Base-by-base conservation (phyloP, 176 grass and related monocot genomes). In the Carex myosuroides region DNA sequence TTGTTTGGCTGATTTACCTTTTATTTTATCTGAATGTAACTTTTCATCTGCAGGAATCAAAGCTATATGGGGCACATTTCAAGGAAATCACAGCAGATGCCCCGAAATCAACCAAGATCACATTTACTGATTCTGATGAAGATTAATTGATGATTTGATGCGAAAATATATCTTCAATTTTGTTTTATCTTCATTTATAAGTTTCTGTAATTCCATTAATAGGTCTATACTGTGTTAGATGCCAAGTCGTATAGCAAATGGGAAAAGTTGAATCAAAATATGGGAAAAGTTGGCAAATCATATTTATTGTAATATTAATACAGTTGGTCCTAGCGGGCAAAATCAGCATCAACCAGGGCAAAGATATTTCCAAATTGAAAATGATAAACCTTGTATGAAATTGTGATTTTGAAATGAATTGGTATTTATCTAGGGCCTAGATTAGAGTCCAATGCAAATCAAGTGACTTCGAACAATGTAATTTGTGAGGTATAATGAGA, bases 31-130 rank as follows among this genome's bases (percentile, higher is more conserved):
- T 17, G 21, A 54, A 75, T 69, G 5, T 29, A 48, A 83, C 50
- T 3, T 16, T 81, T 63, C 8, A 83, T 76, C 65, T 86, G 39
- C 85, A 94, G 92, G 95, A 97, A 89, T 97, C 95, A 9, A 92
- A 97, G 81, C 14, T 97, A 62, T 97, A 97, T 84, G 95, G 95
- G 7, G 86, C 95, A 21, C 95, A 97, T 69, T 97, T 90, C 73
- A 97, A 89, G 69, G 94, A 97, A 91, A 92, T 97, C 73, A 90
- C 71, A 70, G 92, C 80, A 41, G 92, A 94, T 88, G 94, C 95
- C 81, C 95, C 95, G n/a, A 92, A 93, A 87, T 87, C 95, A 11
- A 97, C 90, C n/a, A 97, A 97, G 57, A 97, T 97, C 13, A 97
- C 90, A 17, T 97, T 97, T 57, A 52, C 67, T 57, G 90, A 97